Conservation (phyloP, 106 monocot species). For the Dendrobium chrysotoxum region DNA sequence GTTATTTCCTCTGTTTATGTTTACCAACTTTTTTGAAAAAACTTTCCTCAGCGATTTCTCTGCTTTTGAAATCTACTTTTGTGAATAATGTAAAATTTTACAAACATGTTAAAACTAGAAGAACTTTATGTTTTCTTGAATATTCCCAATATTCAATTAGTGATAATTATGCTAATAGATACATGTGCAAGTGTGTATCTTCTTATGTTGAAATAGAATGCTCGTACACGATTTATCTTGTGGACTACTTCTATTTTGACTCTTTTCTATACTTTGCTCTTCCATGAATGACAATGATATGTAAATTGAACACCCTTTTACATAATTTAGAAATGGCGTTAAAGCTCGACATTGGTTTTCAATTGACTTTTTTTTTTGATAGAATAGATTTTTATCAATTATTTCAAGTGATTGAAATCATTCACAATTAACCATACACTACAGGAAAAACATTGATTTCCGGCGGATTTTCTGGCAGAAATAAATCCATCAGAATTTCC, state of each 20-base stretch:
- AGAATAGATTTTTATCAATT: too few species aligned
- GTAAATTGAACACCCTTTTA: background rate
- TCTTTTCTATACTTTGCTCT: background rate
- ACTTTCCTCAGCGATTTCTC: too few species aligned
- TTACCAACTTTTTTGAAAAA: too few species aligned
- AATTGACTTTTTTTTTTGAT: too few species aligned
- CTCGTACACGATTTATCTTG: background rate
- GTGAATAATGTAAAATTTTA: too few species aligned
- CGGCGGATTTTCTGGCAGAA: too few species aligned
- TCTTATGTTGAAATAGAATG: background rate
- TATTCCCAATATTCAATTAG: background rate
- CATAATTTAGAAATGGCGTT: constrained; percentile 55
- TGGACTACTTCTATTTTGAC: background rate
- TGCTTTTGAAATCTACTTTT: background rate
- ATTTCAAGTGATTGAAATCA: too few species aligned
- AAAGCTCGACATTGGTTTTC: constrained; percentile 84
- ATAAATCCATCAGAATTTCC: too few species aligned
- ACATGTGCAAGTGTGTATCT: background rate
- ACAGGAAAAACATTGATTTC: too few species aligned
- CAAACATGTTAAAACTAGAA: background rate
- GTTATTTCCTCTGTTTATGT: too few species aligned
- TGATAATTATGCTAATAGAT: background rate
- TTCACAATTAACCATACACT: too few species aligned
- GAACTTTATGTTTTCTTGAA: background rate
- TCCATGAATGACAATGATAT: background rate